These are phyloP conservation scores for Aegilops sharonensis DNA, from an alignment of 176 grass and related monocot species.

Conservation along the genomic window DNA sequence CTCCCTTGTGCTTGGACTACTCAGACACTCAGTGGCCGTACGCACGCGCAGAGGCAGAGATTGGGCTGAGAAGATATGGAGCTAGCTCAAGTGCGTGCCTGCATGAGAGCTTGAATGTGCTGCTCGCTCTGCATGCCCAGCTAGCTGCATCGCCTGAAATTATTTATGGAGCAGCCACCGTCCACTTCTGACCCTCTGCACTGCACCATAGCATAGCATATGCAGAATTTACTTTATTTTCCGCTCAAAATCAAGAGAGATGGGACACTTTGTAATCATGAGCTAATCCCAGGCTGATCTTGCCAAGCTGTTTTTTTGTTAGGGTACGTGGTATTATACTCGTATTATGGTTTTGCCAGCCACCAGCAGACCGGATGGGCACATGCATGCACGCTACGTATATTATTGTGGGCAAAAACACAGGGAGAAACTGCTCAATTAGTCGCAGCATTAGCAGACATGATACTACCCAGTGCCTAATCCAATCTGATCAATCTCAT, in stretches of 20 bases:
- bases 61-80: too few relatives aligned
- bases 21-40: not conserved
- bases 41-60: too few relatives aligned
- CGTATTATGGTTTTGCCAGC: not conserved
- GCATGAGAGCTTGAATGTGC: slow-evolving; percentile 25
- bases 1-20: slow-evolving; percentile 40
- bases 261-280: too few relatives aligned
- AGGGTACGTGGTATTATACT: not conserved
- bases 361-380: not conserved
- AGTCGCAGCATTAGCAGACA: not conserved
- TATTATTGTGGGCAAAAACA: not conserved
- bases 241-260: too few relatives aligned
- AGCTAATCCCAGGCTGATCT: not conserved
- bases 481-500: not conserved
- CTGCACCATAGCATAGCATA: too few relatives aligned
- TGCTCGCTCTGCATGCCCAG: slow-evolving; percentile 16
- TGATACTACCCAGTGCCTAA: not conserved
- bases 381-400: not conserved
- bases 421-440: not conserved
- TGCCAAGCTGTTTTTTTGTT: not conserved
- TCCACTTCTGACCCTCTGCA: not conserved
- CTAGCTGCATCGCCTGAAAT: not conserved
- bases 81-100: not conserved
- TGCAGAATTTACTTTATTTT: too few relatives aligned
- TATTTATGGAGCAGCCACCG: slow-evolving; percentile 37